Percentiles rank a stretch among this genome's conserved stretches.
Conservation (phyloP, 768 basidiomycete genomes). For the Rhizopogon roseolus region DNA sequence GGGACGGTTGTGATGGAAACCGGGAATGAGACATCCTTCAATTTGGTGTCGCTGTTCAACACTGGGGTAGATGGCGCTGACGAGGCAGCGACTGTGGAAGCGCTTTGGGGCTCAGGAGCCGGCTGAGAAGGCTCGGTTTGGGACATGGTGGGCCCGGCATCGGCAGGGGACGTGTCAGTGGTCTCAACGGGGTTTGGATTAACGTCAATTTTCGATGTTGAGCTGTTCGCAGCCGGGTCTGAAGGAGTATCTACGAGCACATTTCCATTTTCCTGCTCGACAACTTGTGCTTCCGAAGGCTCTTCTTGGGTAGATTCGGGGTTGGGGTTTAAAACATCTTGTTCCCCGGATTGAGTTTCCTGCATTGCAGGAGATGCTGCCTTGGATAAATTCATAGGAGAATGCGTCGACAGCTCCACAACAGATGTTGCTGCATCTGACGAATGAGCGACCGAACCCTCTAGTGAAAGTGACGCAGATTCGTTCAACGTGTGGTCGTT, state of each 20-base stretch:
- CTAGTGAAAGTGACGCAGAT: slow-evolving; percentile 6
- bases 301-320: neutral
- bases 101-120: neutral
- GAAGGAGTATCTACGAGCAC: neutral
- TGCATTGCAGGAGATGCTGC: neutral
- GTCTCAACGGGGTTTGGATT: neutral
- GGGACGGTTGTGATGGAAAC: slow-evolving; percentile 4
- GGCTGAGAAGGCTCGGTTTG: neutral
- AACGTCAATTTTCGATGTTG: neutral
- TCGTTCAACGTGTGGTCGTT: slow-evolving; percentile 33
- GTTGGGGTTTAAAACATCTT: neutral
- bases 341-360: neutral
- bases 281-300: neutral
- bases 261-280: neutral
- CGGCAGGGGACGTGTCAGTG: neutral
- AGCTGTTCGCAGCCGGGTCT: neutral
- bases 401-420: slow-evolving; percentile 16
- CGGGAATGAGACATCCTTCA: slow-evolving; percentile 17
- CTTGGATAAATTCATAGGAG: slow-evolving; percentile 7
- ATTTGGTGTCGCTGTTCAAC: neutral
- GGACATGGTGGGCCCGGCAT: neutral
- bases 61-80: neutral
- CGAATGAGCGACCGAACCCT: neutral
- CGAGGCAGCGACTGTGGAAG: neutral
- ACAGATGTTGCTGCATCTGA: neutral